A percentile compares a stretch with the other conserved stretches of the same genome.
phyloP scores from a whole-genome alignment of 768 basidiomycete genomes.

The Pulveroboletus frians region DNA sequence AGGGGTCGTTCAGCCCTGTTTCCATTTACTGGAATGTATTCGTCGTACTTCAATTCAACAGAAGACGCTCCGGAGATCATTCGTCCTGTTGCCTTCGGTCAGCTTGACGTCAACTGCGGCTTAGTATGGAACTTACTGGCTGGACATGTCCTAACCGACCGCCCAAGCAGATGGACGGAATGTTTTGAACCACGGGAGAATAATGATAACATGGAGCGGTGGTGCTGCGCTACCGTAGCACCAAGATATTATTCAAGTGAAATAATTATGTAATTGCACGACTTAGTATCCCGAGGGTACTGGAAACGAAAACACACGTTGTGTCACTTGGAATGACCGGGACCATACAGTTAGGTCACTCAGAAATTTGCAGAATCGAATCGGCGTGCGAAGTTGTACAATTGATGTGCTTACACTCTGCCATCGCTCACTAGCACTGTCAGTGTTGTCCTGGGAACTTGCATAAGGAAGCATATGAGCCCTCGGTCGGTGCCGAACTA shows the following conservation, averaged over 20 bases:
- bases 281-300: too few species aligned
- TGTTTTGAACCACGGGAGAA: background rate
- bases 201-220: constrained; percentile 9
- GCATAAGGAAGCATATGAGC: constrained; percentile 40
- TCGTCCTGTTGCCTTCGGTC: constrained; percentile 18
- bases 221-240: background rate
- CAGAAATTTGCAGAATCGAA: too few species aligned
- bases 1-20: constrained; percentile 39
- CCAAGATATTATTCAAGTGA: too few species aligned
- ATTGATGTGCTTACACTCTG: too few species aligned
- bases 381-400: too few species aligned
- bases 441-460: constrained; percentile 40
- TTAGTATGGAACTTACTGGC: constrained; percentile 1
- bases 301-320: too few species aligned
- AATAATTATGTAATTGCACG: too few species aligned
- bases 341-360: too few species aligned
- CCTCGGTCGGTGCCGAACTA: constrained; percentile 13
- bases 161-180: background rate
- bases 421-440: too few species aligned
- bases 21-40: constrained; percentile 23
- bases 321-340: too few species aligned
- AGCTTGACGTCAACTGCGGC: background rate
- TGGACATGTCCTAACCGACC: background rate
- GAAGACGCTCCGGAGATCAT: constrained; percentile 15
- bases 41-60: constrained; percentile 31